Conservation (phyloP, 139 green algal species). For the Picochlorum sp. region DNA sequence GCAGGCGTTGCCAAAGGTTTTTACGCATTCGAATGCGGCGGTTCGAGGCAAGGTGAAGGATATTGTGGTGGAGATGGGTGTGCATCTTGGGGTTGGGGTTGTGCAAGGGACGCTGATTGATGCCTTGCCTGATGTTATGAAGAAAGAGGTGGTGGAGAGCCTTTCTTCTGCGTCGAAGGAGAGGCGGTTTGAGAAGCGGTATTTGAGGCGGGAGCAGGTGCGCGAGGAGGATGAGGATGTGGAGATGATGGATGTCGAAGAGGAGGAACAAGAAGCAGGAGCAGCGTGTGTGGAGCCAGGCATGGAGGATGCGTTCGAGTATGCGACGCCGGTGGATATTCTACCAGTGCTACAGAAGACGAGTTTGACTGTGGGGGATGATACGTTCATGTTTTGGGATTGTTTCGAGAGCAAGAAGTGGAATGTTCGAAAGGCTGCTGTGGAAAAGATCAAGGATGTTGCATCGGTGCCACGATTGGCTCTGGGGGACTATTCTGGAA, state of each 20-base stretch:
- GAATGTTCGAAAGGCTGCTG: constrained; percentile 63
- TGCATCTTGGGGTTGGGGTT: constrained; percentile 63
- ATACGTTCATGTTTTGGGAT: constrained; percentile 59
- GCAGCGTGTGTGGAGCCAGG: not conserved
- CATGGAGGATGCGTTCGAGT: constrained; percentile 70
- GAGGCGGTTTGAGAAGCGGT: not conserved
- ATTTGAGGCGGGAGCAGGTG: too few relatives aligned
- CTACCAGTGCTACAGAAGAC: constrained; percentile 31
- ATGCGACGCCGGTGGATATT: constrained; percentile 58
- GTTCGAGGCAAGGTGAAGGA: constrained; percentile 76
- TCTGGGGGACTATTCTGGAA: constrained; percentile 18
- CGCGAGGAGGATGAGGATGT: constrained; percentile 14
- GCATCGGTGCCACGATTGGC: constrained; percentile 21
- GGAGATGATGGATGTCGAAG: constrained; percentile 21
- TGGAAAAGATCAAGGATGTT: constrained; percentile 27
- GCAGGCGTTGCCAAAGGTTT: constrained; percentile 70
- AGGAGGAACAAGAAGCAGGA: not conserved
- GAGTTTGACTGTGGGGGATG: constrained; percentile 16
- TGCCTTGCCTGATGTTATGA: constrained; percentile 82
- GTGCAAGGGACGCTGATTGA: constrained; percentile 69
- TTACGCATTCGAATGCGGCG: constrained; percentile 79
- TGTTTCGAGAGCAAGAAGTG: constrained; percentile 78
- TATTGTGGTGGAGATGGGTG: constrained; percentile 68
- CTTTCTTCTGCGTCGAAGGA: constrained; percentile 14
- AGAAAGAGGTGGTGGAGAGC: constrained; percentile 66